Evolutionary conservation across 164 flowering plant genomes (phyloP).

Genomic region (Dillenia turbinata): DNA sequence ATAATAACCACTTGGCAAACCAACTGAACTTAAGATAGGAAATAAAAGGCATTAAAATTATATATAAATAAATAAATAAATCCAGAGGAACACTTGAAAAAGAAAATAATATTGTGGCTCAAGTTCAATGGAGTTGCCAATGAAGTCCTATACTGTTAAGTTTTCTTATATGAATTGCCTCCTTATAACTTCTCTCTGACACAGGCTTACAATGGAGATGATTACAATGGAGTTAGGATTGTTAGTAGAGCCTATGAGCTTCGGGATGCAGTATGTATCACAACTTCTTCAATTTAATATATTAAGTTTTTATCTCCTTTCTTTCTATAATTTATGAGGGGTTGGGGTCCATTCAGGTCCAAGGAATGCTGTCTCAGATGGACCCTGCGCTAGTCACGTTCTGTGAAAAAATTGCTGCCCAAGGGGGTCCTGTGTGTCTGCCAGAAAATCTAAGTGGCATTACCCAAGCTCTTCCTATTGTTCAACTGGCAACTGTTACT

Average conservation of each 20-base stretch:
- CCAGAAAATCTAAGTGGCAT: slow-evolving; percentile 59
- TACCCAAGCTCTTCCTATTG: slow-evolving; percentile 55
- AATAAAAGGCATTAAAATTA: no score
- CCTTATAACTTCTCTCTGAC: not conserved
- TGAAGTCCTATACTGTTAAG: no score
- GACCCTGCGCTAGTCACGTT: slow-evolving; percentile 83
- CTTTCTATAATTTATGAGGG: not conserved
- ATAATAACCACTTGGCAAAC: no score
- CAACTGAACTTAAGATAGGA: no score
- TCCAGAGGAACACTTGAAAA: no score
- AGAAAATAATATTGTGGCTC: no score
- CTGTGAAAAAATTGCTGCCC: slow-evolving; percentile 91
- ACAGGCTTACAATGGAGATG: slow-evolving; percentile 94
- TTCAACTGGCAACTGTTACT: slow-evolving; percentile 61
- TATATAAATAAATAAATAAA: no score
- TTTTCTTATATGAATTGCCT: no score
- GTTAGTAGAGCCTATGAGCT: slow-evolving; percentile 96
- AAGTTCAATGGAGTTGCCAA: no score
- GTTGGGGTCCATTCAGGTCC: slow-evolving; percentile 50
- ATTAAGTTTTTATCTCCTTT: not conserved
- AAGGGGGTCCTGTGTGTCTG: slow-evolving; percentile 78
- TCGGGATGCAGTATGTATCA: slow-evolving; percentile 77
- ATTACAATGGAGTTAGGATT: slow-evolving; percentile 92
- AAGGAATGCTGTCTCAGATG: slow-evolving; percentile 97
- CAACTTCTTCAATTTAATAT: not conserved